Percentiles rank a stretch among this genome's conserved stretches.
Conservation (phyloP, 805 yeast species). For the Lachancea cidri region DNA sequence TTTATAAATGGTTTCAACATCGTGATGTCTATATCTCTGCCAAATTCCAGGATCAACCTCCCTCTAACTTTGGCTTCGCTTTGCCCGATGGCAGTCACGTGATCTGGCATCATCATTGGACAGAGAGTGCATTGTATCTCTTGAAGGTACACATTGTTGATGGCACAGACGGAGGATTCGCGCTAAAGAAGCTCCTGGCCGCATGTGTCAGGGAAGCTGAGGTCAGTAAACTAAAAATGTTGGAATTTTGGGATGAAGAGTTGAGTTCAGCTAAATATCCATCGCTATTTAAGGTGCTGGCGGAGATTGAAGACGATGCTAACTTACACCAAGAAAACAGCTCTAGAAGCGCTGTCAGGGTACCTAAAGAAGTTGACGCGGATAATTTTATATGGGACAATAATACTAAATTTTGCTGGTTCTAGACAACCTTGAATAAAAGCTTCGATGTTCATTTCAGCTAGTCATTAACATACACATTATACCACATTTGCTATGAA, state of each 20-base stretch:
- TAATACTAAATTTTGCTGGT: slow-evolving; percentile 48
- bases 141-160: slow-evolving; percentile 22
- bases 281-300: slow-evolving; percentile 15
- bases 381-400: slow-evolving; percentile 36
- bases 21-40: slow-evolving; percentile 35
- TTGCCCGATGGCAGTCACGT: slow-evolving; percentile 33
- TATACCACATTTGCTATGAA: too few species aligned
- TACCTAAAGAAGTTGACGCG: slow-evolving; percentile 22
- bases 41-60: slow-evolving; percentile 10
- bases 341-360: slow-evolving; percentile 39
- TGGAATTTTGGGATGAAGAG: slow-evolving; percentile 40
- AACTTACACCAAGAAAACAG: slow-evolving; percentile 26
- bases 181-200: slow-evolving; percentile 26
- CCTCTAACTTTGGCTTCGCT: slow-evolving; percentile 30
- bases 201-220: slow-evolving; percentile 36
- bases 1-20: slow-evolving; percentile 40
- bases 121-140: slow-evolving; percentile 26
- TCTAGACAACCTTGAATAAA: too few species aligned
- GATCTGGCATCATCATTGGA: slow-evolving; percentile 44
- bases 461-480: too few species aligned
- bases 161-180: slow-evolving; percentile 12
- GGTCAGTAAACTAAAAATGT: slow-evolving; percentile 19
- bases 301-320: slow-evolving; percentile 21
- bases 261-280: slow-evolving; percentile 26
- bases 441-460: too few species aligned